These are phyloP conservation scores for Ulmus americana DNA, from an alignment of 331 rosid species.

Conservation along the genomic window DNA sequence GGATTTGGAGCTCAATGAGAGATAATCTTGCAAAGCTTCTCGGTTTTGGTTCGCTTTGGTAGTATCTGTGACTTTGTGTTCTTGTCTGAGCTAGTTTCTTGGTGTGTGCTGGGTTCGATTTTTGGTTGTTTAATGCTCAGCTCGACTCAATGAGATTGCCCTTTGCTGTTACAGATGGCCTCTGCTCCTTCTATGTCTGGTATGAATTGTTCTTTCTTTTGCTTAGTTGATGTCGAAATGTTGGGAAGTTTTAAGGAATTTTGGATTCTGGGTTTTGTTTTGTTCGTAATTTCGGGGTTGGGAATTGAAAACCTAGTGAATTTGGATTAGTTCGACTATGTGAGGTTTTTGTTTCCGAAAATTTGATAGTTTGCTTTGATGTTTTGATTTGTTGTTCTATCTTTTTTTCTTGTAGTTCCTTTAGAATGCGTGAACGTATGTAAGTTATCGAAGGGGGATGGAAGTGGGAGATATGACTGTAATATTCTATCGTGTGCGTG, in stretches of 20 bases:
- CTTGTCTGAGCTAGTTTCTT: not conserved
- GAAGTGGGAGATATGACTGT: conserved; percentile 78
- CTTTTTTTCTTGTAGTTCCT: conserved; percentile 55
- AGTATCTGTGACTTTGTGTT: not conserved
- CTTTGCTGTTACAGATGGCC: conserved; percentile 53
- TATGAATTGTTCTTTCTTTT: conserved; percentile 22
- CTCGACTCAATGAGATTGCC: conserved; percentile 74
- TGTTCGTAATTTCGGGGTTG: conserved; percentile 2
- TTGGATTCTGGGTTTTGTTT: conserved; percentile 9
- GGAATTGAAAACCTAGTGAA: conserved; percentile 10
- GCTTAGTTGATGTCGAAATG: conserved; percentile 23
- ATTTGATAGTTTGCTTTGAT: conserved; percentile 3
- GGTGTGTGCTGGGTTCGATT: conserved; percentile 8
- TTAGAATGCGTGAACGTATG: conserved; percentile 86
- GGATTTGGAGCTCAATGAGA: conserved; percentile 5
- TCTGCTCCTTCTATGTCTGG: conserved; percentile 93
- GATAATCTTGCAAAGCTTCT: conserved; percentile 4
- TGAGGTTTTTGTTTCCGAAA: not conserved
- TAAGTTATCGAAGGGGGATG: conserved; percentile 67
- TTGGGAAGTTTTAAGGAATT: conserved; percentile 6
- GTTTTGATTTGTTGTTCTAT: conserved; percentile 23
- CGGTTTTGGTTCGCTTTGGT: conserved; percentile 4
- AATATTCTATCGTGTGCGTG: conserved; percentile 73
- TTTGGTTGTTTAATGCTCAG: conserved; percentile 43
- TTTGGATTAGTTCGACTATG: conserved; percentile 4